Conservation (phyloP, 2,329 filamentous ascomycete genomes). For the Orbilia blumenaviensis region DNA sequence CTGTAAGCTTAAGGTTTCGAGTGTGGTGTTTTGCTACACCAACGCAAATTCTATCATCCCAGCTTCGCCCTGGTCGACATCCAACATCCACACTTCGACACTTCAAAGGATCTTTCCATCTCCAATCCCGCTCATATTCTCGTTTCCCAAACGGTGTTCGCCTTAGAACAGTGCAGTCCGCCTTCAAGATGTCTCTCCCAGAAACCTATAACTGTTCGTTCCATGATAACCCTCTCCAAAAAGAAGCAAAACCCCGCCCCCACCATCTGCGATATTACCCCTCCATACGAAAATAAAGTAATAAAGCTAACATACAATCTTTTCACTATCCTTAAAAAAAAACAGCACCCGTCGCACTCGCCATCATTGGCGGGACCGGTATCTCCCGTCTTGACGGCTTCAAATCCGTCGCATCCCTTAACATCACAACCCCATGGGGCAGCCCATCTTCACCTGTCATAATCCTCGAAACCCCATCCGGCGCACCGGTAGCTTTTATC, state of each 20-base stretch:
- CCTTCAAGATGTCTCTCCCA: slow-evolving; percentile 51
- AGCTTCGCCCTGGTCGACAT: background rate
- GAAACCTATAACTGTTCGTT: slow-evolving; percentile 29
- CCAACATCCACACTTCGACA: background rate
- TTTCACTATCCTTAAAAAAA: no score
- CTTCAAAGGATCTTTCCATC: background rate
- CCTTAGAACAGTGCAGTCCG: slow-evolving; percentile 26
- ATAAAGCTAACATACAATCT: no score
- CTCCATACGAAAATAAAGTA: background rate
- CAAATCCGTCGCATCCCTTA: slow-evolving; percentile 80
- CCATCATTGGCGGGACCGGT: slow-evolving; percentile 91
- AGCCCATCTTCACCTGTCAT: slow-evolving; percentile 78
- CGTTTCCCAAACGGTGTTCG: slow-evolving; percentile 17
- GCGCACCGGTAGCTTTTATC: slow-evolving; percentile 86
- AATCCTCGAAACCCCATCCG: slow-evolving; percentile 75
- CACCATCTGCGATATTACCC: background rate
- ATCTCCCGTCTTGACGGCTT: slow-evolving; percentile 87
- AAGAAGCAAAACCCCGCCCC: background rate
- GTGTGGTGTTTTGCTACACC: slow-evolving; percentile 43
- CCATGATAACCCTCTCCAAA: background rate
- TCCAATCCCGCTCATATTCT: slow-evolving; percentile 1
- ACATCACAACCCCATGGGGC: slow-evolving; percentile 87
- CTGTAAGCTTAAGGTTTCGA: background rate
- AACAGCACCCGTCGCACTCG: slow-evolving; percentile 78
- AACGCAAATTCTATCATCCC: slow-evolving; percentile 36